A percentile compares a stretch with the other conserved stretches of the same genome.
phyloP scores from a whole-genome alignment of 208 protist genomes.

The Leishmania guyanensis region DNA sequence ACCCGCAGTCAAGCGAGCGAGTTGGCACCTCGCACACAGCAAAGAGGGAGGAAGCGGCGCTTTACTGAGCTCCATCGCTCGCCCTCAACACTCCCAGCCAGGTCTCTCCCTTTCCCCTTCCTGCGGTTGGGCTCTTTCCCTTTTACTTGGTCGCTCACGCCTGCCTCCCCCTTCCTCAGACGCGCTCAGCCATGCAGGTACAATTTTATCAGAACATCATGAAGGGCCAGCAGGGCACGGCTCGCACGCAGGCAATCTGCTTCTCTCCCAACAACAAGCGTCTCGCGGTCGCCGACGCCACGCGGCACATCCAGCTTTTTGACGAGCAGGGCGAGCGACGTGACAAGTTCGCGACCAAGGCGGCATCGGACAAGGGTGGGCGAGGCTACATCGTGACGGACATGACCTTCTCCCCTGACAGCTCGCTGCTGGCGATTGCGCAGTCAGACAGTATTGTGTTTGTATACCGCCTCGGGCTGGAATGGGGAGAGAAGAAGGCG shows the following conservation, averaged over 20 bases:
- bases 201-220: constrained; percentile 92
- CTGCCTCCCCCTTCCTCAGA: not conserved
- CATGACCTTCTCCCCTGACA: constrained; percentile 97
- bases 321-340: constrained; percentile 95
- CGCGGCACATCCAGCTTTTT: constrained; percentile 93
- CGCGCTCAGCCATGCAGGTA: constrained; percentile 85
- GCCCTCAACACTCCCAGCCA: not conserved
- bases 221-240: constrained; percentile 65
- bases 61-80: constrained; percentile 4
- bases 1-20: not conserved
- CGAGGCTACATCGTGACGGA: constrained; percentile 90
- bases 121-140: not conserved
- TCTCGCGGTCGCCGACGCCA: constrained; percentile 90
- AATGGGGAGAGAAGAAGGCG: constrained; percentile 97
- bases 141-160: not conserved
- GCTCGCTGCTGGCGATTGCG: constrained; percentile 93
- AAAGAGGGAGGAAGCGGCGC: constrained; percentile 16
- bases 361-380: constrained; percentile 85
- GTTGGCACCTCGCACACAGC: not conserved
- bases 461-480: constrained; percentile 96
- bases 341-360: constrained; percentile 95
- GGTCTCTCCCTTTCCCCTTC: not conserved
- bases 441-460: constrained; percentile 97
- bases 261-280: constrained; percentile 96
- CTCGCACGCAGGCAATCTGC: constrained; percentile 90